phyloP scores from a whole-genome alignment of 192 early-diverging fungal genomes.

The Coemansia sp. region DNA sequence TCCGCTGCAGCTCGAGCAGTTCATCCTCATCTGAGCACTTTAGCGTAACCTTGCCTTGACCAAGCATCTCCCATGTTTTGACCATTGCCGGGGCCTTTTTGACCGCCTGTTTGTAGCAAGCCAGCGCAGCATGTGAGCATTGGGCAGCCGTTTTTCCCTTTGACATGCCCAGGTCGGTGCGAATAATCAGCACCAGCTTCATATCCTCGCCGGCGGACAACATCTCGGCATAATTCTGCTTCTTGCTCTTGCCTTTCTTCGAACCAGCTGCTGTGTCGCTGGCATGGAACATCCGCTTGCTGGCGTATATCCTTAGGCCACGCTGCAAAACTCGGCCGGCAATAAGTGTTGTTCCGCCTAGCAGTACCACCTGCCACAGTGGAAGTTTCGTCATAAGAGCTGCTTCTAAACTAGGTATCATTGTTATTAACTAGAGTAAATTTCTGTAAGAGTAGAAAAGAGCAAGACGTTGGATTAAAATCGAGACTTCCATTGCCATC shows the following conservation, averaged over 20 bases:
- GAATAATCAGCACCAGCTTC: slow-evolving; percentile 72
- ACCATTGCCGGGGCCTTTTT: slow-evolving; percentile 52
- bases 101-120: slow-evolving; percentile 65
- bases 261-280: neutral
- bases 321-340: slow-evolving; percentile 13
- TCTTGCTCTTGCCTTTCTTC: neutral
- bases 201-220: slow-evolving; percentile 18
- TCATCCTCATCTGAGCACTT: slow-evolving; percentile 74
- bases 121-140: slow-evolving; percentile 90
- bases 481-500: neutral
- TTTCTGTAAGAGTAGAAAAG: neutral
- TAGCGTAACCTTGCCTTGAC: slow-evolving; percentile 84
- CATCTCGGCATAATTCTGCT: neutral
- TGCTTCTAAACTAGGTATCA: slow-evolving; percentile 6
- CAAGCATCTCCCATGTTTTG: slow-evolving; percentile 69
- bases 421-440: neutral
- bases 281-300: neutral
- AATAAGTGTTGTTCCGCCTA: slow-evolving; percentile 22
- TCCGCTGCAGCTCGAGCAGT: slow-evolving; percentile 46
- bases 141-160: slow-evolving; percentile 96
- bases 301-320: neutral
- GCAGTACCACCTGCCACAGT: slow-evolving; percentile 23
- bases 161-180: slow-evolving; percentile 88
- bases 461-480: neutral
- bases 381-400: slow-evolving; percentile 13